Base-by-base conservation (phyloP, 805 yeast species). In the Candida maltosa region DNA sequence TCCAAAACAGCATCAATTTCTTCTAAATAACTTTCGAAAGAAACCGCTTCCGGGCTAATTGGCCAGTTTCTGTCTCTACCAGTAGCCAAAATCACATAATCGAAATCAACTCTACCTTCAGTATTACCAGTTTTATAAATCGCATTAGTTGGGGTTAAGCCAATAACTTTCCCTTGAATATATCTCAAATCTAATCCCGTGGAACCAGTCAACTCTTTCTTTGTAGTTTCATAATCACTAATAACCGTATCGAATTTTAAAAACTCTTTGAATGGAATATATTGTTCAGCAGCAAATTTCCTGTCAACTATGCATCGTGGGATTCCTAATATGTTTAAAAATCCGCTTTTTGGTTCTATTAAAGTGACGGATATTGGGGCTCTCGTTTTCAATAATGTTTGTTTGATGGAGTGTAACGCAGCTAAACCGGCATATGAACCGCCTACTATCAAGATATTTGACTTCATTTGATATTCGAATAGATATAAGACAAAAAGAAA, bases 1-100 rank as follows among this genome's bases (percentile, higher is more conserved):
- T 46, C 43, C 17, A 46, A 44, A 25, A 63, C 57, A 14, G 47
- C 43, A 4, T 39, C 32, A 76, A 75, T 73, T 43, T 76, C 80
- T 14, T 50, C 38, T 18, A 65, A 37, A 44, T 58, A 74, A n/a
- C 58, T 56, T 6, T 35, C 32, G 33, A 48, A 54, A 9, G 69
- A 65, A 14, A 6, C 9, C 0, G 70, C 77, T n/a, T 56, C 47
- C 2, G 80, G 80, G 23, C 75, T 73, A 24, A 72, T 65, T 10
- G 80, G 81, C 77, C 78, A 74, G 27, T 57, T 54, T 41, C 80
- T 54, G 34, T 73, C 58, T 48, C 80, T 56, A 1, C 80, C 80
- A 2, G 73, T 53, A 4, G 79, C 75, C 34, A 63, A 48, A 8
- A 75, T 55, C 15, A 65, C 68, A 42, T 70, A 74, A 42, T 75